Conservation (phyloP, 1,284 basidiomycete species). For the Entoloma clypeatum region DNA sequence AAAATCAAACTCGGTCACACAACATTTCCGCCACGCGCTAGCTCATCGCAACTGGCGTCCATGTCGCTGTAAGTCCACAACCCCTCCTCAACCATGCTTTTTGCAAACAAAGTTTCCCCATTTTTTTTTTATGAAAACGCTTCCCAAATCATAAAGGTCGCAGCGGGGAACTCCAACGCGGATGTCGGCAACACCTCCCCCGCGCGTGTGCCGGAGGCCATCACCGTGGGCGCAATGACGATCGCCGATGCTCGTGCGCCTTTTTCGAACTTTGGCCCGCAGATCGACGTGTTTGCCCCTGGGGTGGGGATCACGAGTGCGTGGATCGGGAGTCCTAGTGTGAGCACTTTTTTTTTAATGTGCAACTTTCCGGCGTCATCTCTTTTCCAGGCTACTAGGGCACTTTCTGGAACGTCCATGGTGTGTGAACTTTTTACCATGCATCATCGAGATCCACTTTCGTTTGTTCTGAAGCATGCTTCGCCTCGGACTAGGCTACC, state of each 20-base stretch:
- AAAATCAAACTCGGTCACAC: background rate
- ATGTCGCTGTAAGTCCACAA: slow-evolving; percentile 25
- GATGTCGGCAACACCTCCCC: slow-evolving; percentile 72
- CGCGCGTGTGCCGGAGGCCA: slow-evolving; percentile 59
- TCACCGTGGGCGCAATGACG: slow-evolving; percentile 77
- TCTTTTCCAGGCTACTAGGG: slow-evolving; percentile 44
- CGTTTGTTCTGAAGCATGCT: too few relatives aligned
- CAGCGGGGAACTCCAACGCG: slow-evolving; percentile 45
- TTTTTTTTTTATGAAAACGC: background rate
- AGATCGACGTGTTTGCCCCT: slow-evolving; percentile 75
- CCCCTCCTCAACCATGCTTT: background rate
- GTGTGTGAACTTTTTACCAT: slow-evolving; percentile 19
- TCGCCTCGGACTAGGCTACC: slow-evolving; percentile 36
- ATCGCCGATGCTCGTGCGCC: slow-evolving; percentile 72
- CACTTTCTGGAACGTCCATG: slow-evolving; percentile 63
- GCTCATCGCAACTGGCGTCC: slow-evolving; percentile 25
- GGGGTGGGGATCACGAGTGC: slow-evolving; percentile 67
- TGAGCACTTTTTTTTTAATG: background rate
- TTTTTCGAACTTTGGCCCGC: slow-evolving; percentile 71
- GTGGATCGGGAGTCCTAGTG: slow-evolving; percentile 58
- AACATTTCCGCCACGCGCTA: background rate
- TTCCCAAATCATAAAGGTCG: slow-evolving; percentile 15
- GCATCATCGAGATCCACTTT: background rate
- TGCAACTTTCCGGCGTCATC: background rate
- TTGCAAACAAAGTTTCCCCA: background rate